These are phyloP conservation scores for Corymbia citriodora DNA, from an alignment of 441 rosid genomes.

Conservation along the genomic window DNA sequence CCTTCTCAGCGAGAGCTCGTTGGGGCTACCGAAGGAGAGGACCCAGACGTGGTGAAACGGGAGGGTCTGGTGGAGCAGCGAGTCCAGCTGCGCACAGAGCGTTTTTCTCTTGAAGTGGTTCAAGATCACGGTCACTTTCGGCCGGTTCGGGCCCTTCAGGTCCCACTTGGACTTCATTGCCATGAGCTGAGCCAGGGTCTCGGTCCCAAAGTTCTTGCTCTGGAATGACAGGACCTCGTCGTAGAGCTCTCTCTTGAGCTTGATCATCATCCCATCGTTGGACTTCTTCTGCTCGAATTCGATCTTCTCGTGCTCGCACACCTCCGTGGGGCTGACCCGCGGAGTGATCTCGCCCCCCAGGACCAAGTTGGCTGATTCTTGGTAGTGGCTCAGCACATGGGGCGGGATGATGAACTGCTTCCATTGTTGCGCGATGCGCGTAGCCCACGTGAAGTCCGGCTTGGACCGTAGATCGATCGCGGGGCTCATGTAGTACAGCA, in stretches of 20 bases:
- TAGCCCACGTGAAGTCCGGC: conserved; percentile 91
- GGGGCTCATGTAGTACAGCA: conserved; percentile 88
- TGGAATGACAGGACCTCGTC: conserved; percentile 60
- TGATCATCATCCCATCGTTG: conserved; percentile 63
- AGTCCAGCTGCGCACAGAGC: conserved; percentile 85
- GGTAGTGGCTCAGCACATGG: conserved; percentile 55
- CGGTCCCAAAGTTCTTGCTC: conserved; percentile 48
- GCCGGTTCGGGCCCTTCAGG: conserved; percentile 40
- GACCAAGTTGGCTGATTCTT: conserved; percentile 39
- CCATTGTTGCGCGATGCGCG: conserved; percentile 69
- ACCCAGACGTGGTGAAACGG: conserved; percentile 96
- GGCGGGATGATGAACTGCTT: conserved; percentile 67
- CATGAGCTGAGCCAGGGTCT: conserved; percentile 62
- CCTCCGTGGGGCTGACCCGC: conserved; percentile 38
- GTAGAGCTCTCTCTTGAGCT: conserved; percentile 68
- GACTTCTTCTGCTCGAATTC: conserved; percentile 92
- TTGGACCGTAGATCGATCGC: conserved; percentile 63
- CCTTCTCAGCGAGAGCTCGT: conserved; percentile 56
- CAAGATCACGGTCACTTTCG: conserved; percentile 75
- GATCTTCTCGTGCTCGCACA: conserved; percentile 82
- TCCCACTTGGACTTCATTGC: conserved; percentile 84
- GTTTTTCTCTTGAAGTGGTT: conserved; percentile 97
- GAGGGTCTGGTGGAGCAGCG: conserved; percentile 78
- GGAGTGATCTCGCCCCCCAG: conserved; percentile 20
- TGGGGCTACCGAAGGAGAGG: conserved; percentile 81